A percentile compares a stretch with the other conserved stretches of the same genome.
Conservation (phyloP, 2,329 filamentous ascomycete species). For the Cercospora brassicicola region DNA sequence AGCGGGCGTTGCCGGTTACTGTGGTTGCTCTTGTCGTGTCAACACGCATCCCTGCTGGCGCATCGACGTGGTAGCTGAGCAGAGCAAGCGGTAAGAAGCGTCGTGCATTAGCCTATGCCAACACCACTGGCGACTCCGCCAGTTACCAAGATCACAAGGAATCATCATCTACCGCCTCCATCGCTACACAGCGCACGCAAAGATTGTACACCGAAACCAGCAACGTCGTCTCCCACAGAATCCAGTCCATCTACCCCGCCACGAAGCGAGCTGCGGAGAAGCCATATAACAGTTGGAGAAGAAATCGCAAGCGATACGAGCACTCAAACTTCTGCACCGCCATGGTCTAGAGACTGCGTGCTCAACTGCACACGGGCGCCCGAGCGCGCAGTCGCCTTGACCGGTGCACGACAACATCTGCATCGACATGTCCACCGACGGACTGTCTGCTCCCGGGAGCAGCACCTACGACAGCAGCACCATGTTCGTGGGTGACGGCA, state of each 20-base stretch:
- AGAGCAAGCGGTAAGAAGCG: background rate
- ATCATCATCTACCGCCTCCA: background rate
- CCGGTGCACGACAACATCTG: background rate
- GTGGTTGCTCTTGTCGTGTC: background rate
- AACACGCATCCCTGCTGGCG: background rate
- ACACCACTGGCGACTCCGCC: background rate
- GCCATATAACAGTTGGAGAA: background rate
- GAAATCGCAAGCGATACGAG: background rate
- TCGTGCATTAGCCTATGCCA: background rate
- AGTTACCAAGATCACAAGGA: background rate
- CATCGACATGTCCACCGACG: slow-evolving; percentile 32
- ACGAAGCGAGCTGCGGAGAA: background rate
- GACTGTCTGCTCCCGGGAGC: slow-evolving; percentile 67
- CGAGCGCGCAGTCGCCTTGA: background rate
- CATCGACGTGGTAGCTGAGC: background rate
- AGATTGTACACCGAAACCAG: background rate
- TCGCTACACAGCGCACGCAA: background rate
- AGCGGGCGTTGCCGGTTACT: background rate
- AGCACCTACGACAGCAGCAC: slow-evolving; percentile 71
- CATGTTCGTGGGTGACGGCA: slow-evolving; percentile 77
- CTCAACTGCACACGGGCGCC: background rate
- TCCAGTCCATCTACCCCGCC: slow-evolving; percentile 1
- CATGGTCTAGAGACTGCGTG: slow-evolving; percentile 1
- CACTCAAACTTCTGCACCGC: background rate
- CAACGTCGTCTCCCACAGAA: background rate